Percentiles rank a stretch among this genome's conserved stretches.
phyloP scores from a whole-genome alignment of 129 eudicot species.

The Glebionis coronaria region DNA sequence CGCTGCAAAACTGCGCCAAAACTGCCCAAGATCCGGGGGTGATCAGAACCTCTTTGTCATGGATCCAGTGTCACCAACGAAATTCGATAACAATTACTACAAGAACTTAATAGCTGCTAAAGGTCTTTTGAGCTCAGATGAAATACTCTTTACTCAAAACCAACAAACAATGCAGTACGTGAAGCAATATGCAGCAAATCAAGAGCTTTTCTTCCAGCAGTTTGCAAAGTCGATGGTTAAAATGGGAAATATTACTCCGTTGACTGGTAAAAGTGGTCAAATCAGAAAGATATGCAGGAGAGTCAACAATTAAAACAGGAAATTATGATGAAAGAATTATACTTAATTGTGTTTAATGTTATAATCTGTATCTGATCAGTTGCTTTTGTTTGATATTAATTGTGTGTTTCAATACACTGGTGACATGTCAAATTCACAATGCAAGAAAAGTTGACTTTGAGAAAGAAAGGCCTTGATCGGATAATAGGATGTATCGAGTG shows the following conservation, averaged over 20 bases:
- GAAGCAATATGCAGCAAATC: too few species aligned
- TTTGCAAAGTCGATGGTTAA: too few species aligned
- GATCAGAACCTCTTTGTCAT: constrained; percentile 43
- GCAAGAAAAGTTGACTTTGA: too few species aligned
- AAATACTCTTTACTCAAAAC: constrained; percentile 37
- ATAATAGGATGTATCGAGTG: too few species aligned
- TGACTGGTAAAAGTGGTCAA: not conserved
- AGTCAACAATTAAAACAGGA: constrained; percentile 23
- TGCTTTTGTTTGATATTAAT: not conserved
- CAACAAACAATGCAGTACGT: constrained; percentile 11
- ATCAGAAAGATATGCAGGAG: constrained; percentile 44
- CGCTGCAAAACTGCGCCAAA: constrained; percentile 29
- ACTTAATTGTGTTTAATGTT: not conserved
- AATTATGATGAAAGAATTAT: not conserved
- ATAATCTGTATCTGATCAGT: not conserved
- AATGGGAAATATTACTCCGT: too few species aligned
- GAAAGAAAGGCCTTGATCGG: too few species aligned
- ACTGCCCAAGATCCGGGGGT: constrained; percentile 47
- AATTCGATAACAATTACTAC: constrained; percentile 42
- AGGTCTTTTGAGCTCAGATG: constrained; percentile 42
- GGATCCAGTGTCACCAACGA: constrained; percentile 33
- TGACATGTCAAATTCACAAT: too few species aligned
- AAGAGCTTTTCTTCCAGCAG: too few species aligned
- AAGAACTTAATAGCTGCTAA: constrained; percentile 40
- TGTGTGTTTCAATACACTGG: too few species aligned